These are phyloP conservation scores for Aspergillus sp. DNA, from an alignment of 2,329 filamentous ascomycete genomes.

Conservation along the genomic window DNA sequence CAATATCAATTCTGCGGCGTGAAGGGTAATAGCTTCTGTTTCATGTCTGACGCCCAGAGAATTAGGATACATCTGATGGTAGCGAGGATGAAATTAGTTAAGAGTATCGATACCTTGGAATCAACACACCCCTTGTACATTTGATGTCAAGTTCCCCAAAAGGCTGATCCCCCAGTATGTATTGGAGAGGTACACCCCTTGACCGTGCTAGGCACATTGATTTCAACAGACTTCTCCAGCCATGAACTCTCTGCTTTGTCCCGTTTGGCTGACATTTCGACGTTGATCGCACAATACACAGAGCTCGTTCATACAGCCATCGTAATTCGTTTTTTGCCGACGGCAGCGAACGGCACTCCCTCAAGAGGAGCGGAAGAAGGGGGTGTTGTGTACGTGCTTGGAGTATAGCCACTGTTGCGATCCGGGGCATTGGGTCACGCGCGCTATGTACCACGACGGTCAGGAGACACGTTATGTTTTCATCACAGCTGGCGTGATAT, in stretches of 20 bases:
- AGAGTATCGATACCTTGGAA: conserved; percentile 60
- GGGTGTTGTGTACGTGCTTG: conserved; percentile 35
- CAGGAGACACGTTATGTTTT: too few relatives aligned
- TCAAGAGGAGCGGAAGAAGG: conserved; percentile 44
- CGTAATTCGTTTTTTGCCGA: conserved; percentile 49
- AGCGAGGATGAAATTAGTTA: background rate
- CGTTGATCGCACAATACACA: conserved; percentile 16
- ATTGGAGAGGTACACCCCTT: conserved; percentile 79
- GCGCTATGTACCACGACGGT: too few relatives aligned
- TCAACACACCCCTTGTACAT: conserved; percentile 76
- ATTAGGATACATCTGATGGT: background rate
- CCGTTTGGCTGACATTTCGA: background rate
- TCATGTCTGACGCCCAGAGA: conserved; percentile 52
- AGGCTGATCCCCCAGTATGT: conserved; percentile 82
- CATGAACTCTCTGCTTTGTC: conserved; percentile 3
- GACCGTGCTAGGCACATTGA: conserved; percentile 46
- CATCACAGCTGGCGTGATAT: too few relatives aligned
- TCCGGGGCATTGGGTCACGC: conserved; percentile 41
- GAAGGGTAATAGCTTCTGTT: conserved; percentile 67
- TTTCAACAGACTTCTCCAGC: conserved; percentile 34
- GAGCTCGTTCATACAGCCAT: conserved; percentile 45
- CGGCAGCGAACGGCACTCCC: conserved; percentile 44
- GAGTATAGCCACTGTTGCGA: conserved; percentile 37
- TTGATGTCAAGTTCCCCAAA: conserved; percentile 81
- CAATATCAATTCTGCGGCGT: conserved; percentile 52